These are phyloP conservation scores for Penicillium carneum DNA, from an alignment of 2,329 filamentous ascomycete genomes.

Conservation along the genomic window DNA sequence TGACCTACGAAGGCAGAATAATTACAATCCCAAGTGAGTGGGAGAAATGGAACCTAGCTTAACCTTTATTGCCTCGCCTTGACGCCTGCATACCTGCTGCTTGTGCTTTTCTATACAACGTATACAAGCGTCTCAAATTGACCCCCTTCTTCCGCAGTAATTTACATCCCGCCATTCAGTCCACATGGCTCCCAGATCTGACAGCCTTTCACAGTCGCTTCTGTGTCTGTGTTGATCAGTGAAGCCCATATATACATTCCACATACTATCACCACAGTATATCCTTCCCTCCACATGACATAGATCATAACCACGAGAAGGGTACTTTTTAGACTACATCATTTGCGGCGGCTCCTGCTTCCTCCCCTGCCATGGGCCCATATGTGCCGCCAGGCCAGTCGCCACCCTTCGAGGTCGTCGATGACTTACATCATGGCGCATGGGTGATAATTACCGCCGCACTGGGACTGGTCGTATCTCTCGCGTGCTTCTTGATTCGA, in stretches of 20 bases:
- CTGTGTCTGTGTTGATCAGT: conserved; percentile 4
- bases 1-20: conserved; percentile 1
- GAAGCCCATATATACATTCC: not conserved
- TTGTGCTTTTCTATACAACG: not conserved
- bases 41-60: not conserved
- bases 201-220: not conserved
- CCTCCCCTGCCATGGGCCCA: conserved; percentile 36
- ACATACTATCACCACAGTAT: not conserved
- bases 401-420: conserved; percentile 50
- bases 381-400: conserved; percentile 46
- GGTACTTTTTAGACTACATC: not conserved
- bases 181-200: conserved; percentile 12
- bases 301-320: not conserved
- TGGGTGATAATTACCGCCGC: conserved; percentile 50
- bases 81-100: not conserved
- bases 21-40: not conserved
- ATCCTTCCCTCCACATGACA: not conserved
- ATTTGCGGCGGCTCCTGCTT: not conserved
- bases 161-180: not conserved
- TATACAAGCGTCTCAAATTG: not conserved
- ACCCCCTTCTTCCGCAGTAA: not conserved
- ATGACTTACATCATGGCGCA: conserved; percentile 50
- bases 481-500: conserved; percentile 48
- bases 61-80: not conserved
- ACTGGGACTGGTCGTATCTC: conserved; percentile 47